Evolutionary conservation across 78 protist genomes (phyloP).

Genomic region (Pigoraptor vietnamica): DNA sequence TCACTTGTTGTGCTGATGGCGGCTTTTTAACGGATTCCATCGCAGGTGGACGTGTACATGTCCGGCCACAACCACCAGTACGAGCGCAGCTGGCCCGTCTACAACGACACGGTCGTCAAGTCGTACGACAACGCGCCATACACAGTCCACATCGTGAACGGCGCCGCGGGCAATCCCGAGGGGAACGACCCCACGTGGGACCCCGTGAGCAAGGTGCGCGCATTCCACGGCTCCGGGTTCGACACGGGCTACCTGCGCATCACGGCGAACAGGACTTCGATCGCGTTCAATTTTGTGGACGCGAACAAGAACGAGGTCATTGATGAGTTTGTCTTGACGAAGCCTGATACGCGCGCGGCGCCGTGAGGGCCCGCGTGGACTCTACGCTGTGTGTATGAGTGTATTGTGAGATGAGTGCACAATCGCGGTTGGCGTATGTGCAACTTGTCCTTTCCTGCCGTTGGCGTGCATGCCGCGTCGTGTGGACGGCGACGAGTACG

Average conservation of each 20-base stretch:
- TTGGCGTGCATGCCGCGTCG: too few relatives aligned
- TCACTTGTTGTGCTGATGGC: too few relatives aligned
- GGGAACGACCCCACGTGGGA: background rate
- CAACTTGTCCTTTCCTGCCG: too few relatives aligned
- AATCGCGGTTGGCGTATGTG: too few relatives aligned
- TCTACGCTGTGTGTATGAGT: background rate
- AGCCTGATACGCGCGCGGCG: background rate
- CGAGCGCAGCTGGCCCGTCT: background rate
- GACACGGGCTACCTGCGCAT: background rate
- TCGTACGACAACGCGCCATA: background rate
- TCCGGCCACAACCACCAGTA: conserved; percentile 26
- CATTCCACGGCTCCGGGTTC: background rate
- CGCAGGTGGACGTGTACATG: conserved; percentile 21
- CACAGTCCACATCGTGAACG: background rate
- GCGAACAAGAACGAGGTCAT: background rate
- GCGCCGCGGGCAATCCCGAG: background rate
- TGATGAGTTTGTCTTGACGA: background rate
- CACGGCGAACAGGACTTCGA: background rate
- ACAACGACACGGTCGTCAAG: background rate
- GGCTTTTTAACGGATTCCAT: too few relatives aligned
- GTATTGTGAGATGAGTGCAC: too few relatives aligned
- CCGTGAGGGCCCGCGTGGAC: background rate
- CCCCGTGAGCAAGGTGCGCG: background rate
- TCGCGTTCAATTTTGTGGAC: background rate
- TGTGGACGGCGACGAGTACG: too few relatives aligned